Base-by-base conservation (phyloP, 257 asterid genomes). In the Misopates orontium region DNA sequence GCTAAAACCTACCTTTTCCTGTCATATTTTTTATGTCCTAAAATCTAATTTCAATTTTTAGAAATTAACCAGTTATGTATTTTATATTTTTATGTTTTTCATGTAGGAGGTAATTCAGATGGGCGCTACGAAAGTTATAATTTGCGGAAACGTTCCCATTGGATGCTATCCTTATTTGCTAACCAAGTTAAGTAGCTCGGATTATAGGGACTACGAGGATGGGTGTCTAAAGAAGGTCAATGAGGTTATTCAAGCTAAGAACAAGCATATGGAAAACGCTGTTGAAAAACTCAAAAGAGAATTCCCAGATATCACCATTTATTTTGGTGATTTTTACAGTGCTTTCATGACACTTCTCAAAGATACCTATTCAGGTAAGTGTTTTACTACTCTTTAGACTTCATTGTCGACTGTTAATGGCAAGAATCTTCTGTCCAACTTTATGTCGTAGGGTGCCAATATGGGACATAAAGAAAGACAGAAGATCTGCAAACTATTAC, bases 121-220 rank as follows among this genome's bases (percentile, higher is more conserved):
- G 39, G 79, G 79, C 18, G 75, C 68, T 8, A 67, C 49, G 19
- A 12, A 56, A 60, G n/a, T 67, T 22, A 14, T 67, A 47, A 21
- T 45, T 20, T 52, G 65, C 1, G 72, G 65, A 16, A 28, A 31
- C n/a, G 50, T 49, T 12, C 72, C 72, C 2, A 10, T 56, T 20
- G 72, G 72, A 21, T 67, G 72, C 45, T n/a, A 41, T 6, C 72
- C 65, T 5, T 44, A 15, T 8, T 14, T 42, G 16, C 28, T 24
- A 3, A 45, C 72, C 9, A 11, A 16, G 22, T 22, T 19, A 9
- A 16, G 20, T 7, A 66, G 71, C 52, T 8, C 15, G 9, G 25
- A 56, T 23, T 44, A 58, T 7, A 28, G 7, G 0, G 1, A 48
- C 1, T 67, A 67, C 25, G 65, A 67, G 47, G 31, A 64, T 0